These are phyloP conservation scores for Hamigera avellanea DNA, from an alignment of 495 filamentous ascomycete genomes.

Conservation along the genomic window DNA sequence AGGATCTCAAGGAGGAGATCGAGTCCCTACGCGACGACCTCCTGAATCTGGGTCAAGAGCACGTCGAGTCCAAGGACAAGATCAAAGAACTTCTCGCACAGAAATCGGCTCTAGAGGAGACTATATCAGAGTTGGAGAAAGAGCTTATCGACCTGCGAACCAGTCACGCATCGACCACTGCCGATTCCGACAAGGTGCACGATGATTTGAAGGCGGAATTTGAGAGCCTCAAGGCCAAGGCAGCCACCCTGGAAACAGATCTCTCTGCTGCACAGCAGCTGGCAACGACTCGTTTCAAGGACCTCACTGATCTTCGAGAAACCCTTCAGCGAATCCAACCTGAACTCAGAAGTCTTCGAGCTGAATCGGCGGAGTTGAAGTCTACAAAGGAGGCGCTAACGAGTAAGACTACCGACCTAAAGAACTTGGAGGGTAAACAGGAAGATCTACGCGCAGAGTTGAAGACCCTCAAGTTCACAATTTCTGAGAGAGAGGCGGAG, in stretches of 20 bases:
- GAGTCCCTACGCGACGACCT: conserved; percentile 73
- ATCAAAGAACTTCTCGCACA: conserved; percentile 55
- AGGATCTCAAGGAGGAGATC: conserved; percentile 77
- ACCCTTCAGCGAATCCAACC: conserved; percentile 76
- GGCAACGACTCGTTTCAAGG: conserved; percentile 76
- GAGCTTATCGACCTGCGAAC: conserved; percentile 47
- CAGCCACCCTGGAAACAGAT: conserved; percentile 64
- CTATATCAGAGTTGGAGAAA: conserved; percentile 52
- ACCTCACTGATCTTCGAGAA: conserved; percentile 66
- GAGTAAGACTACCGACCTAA: conserved; percentile 56
- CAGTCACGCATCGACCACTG: conserved; percentile 34
- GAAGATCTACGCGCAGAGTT: conserved; percentile 70
- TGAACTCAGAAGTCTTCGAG: conserved; percentile 63
- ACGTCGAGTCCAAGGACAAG: conserved; percentile 71
- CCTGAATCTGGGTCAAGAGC: conserved; percentile 61
- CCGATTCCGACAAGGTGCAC: conserved; percentile 42
- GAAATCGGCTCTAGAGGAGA: conserved; percentile 48
- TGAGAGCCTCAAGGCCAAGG: conserved; percentile 60
- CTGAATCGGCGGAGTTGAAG: conserved; percentile 64
- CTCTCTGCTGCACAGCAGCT: conserved; percentile 77
- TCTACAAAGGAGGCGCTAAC: conserved; percentile 58
- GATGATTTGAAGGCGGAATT: conserved; percentile 56
- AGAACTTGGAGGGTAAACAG: conserved; percentile 64
- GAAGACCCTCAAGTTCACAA: conserved; percentile 50
- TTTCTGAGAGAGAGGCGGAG: conserved; percentile 63